These are phyloP conservation scores for Begonia peltatifolia DNA, from an alignment of 306 rosid genomes.

Conservation along the genomic window DNA sequence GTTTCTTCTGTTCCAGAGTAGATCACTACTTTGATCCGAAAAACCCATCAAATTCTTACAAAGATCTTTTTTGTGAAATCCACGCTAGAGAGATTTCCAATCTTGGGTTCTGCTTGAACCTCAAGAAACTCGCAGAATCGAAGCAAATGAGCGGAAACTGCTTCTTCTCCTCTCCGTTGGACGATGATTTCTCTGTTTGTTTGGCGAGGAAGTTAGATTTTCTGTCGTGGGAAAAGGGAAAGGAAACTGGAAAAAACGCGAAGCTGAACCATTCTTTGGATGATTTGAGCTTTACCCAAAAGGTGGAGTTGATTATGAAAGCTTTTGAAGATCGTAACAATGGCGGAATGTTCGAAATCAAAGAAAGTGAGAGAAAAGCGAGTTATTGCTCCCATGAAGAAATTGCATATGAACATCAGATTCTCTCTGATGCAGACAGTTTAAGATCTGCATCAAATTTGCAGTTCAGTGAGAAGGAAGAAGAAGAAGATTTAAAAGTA, in stretches of 20 bases:
- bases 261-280: slow-evolving; percentile 44
- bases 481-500: slow-evolving; percentile 18
- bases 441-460: slow-evolving; percentile 17
- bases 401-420: slow-evolving; percentile 26
- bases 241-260: slow-evolving; percentile 15
- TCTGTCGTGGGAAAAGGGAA: slow-evolving; percentile 38
- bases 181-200: slow-evolving; percentile 13
- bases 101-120: slow-evolving; percentile 56
- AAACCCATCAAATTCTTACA: slow-evolving; percentile 20
- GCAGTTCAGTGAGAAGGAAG: slow-evolving; percentile 9
- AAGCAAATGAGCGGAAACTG: slow-evolving; percentile 71
- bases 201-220: slow-evolving; percentile 23
- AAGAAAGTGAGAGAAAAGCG: slow-evolving; percentile 37
- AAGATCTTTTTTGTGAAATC: slow-evolving; percentile 75
- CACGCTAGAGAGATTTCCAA: slow-evolving; percentile 76
- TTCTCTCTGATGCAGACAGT: slow-evolving; percentile 45
- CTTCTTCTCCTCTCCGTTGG: slow-evolving; percentile 37
- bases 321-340: slow-evolving; percentile 22
- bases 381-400: slow-evolving; percentile 23
- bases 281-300: slow-evolving; percentile 41
- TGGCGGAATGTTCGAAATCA: slow-evolving; percentile 30
- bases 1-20: slow-evolving; percentile 75
- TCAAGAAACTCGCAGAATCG: slow-evolving; percentile 46
- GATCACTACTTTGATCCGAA: slow-evolving; percentile 62
- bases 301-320: slow-evolving; percentile 26